Base-by-base conservation (phyloP, 306 rosid genomes). In the Mimosa pudica region DNA sequence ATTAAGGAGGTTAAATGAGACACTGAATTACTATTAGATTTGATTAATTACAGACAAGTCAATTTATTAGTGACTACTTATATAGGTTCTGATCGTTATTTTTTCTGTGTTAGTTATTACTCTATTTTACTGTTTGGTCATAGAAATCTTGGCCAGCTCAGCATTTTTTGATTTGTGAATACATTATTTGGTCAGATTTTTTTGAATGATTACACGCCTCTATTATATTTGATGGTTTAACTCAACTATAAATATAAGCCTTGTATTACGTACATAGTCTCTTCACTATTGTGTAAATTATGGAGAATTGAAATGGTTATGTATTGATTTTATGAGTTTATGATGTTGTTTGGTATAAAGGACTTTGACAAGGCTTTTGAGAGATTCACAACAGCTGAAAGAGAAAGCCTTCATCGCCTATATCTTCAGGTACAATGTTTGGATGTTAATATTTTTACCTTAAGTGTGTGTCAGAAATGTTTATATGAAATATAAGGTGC, bases 281-380 rank as follows among this genome's bases (percentile, higher is more conserved):
- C 13, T 71, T 46, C 42, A 16, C 54, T 9, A 46, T 74, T 49
- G 3, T 62, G 48, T 60, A 46, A 38, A 20, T 5, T 76, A 60
- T 79, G 30, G n/a, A 48, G 8, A 47, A 60, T 69, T 51, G 42
- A 58, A n/a, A 47, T 73, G 76, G 69, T 47, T 85, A 62, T 73
- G n/a, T 55, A 63, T 63, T 83, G 65, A 83, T 74, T 38, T 17
- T 54, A 16, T 57, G 62, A 57, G 8, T n/a, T 57, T 7, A 57
- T 49, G 47, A 64, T 80, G 36, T 36, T 60, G 74, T 60, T 76
- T 79, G 20, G 36, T 54, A 35, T 0, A 54, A 9, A 89, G 97
- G 97, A 89, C 30, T 89, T 94, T 69, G 35, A 77, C 78, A 78
- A 90, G 82, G 92, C 88, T 41, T 89, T 92, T 81, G 68, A 86